A percentile compares a stretch with the other conserved stretches of the same genome.
Conservation (phyloP, 2,329 filamentous ascomycete genomes). For the Zymoseptoria brevis region DNA sequence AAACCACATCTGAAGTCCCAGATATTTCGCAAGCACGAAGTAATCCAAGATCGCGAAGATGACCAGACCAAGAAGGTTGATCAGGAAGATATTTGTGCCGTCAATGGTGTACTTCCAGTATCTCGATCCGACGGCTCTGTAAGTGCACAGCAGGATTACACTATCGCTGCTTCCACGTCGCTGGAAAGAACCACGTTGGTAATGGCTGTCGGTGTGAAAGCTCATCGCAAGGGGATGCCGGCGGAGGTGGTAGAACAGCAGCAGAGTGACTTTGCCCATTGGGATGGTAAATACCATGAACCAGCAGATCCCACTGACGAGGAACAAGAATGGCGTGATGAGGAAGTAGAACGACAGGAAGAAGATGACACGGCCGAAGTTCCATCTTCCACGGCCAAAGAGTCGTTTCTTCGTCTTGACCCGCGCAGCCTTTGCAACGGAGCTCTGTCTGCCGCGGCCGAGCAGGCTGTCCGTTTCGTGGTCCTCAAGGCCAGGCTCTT, state of each 20-base stretch:
- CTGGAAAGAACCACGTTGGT: conserved; percentile 57
- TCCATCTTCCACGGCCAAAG: conserved; percentile 95
- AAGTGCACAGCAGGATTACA: conserved; percentile 90
- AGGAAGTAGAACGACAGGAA: conserved; percentile 94
- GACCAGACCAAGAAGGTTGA: conserved; percentile 93
- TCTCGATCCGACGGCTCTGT: conserved; percentile 83
- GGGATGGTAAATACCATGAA: conserved; percentile 96
- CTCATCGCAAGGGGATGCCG: conserved; percentile 87
- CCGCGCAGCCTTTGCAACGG: conserved; percentile 17
- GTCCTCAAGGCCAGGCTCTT: conserved; percentile 64
- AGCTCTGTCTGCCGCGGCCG: conserved; percentile 42
- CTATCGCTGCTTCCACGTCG: conserved; percentile 41
- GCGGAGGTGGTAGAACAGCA: conserved; percentile 83
- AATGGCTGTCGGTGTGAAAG: conserved; percentile 78
- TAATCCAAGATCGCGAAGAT: conserved; percentile 92
- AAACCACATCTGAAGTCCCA: conserved; percentile 64
- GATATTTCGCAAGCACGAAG: conserved; percentile 60
- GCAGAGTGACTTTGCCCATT: conserved; percentile 90
- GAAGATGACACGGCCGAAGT: conserved; percentile 86
- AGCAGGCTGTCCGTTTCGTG: conserved; percentile 87
- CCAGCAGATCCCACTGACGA: conserved; percentile 88
- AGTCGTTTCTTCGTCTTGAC: conserved; percentile 63
- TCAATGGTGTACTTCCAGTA: conserved; percentile 99
- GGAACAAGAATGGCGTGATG: conserved; percentile 74
- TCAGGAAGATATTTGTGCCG: conserved; percentile 97